Evolutionary conservation across 2,329 filamentous ascomycete species (phyloP).

Genomic region (Monosporascus sp.): DNA sequence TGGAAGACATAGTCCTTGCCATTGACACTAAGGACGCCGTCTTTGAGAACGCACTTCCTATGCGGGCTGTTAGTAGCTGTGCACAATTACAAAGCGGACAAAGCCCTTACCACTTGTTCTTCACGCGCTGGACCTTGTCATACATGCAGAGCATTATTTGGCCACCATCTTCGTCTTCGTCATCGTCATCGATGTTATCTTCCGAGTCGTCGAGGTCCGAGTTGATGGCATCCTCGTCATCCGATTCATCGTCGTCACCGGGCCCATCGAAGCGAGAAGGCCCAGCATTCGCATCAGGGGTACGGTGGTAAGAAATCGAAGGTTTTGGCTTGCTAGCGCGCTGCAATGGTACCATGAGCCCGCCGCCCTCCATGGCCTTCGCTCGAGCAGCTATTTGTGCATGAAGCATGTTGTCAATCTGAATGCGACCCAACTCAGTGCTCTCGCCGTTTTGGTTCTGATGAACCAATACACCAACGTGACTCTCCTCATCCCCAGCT

Average conservation of each 20-base stretch:
- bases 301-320: conserved; percentile 15
- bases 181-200: conserved; percentile 76
- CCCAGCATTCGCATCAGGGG: conserved; percentile 21
- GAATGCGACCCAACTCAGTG: conserved; percentile 51
- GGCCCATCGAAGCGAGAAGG: conserved; percentile 57
- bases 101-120: conserved; percentile 83
- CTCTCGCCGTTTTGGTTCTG: conserved; percentile 49
- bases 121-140: conserved; percentile 97
- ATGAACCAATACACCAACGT: conserved; percentile 55
- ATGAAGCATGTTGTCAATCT: conserved; percentile 66
- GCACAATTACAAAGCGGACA: conserved; percentile 1
- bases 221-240: conserved; percentile 95
- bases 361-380: conserved; percentile 66
- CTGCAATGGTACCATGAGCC: conserved; percentile 68
- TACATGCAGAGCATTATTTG: conserved; percentile 99
- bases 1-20: conserved; percentile 97
- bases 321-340: conserved; percentile 41
- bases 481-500: conserved; percentile 53
- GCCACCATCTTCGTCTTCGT: conserved; percentile 79
- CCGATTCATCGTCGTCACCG: conserved; percentile 55
- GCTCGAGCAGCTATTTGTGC: conserved; percentile 61
- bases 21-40: conserved; percentile 88
- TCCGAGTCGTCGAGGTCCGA: conserved; percentile 95
- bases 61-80: conserved; percentile 22
- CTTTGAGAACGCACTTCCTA: conserved; percentile 96